A percentile compares a stretch with the other conserved stretches of the same genome.
These are phyloP conservation scores for Kingdonia uniflora DNA, from an alignment of 164 flowering plant genomes.

Conservation along the genomic window DNA sequence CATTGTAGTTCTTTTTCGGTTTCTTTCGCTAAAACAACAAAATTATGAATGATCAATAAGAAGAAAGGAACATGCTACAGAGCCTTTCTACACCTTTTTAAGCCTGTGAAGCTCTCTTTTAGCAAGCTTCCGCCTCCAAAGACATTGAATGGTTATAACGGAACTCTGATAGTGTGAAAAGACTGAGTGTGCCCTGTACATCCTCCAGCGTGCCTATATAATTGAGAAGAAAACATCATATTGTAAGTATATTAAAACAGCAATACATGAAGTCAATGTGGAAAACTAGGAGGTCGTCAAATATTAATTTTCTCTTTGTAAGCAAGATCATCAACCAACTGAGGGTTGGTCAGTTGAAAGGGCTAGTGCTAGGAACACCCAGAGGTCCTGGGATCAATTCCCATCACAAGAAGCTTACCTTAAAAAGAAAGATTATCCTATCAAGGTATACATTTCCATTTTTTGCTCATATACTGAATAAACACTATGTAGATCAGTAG, in stretches of 20 bases:
- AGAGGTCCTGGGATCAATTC: too few species aligned
- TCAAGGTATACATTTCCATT: too few species aligned
- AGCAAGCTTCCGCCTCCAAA: slow-evolving; percentile 82
- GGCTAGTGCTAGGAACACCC: too few species aligned
- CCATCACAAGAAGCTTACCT: too few species aligned
- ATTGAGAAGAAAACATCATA: not conserved
- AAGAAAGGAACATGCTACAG: not conserved
- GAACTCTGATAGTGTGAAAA: slow-evolving; percentile 37
- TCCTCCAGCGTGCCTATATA: slow-evolving; percentile 72
- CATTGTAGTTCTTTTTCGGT: not conserved
- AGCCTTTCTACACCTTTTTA: slow-evolving; percentile 36
- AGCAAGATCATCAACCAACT: not conserved
- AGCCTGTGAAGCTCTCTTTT: slow-evolving; percentile 70
- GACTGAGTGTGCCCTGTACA: slow-evolving; percentile 42
- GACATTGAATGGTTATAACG: slow-evolving; percentile 71
- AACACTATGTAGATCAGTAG: too few species aligned
- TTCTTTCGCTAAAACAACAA: not conserved
- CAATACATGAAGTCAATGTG: too few species aligned
- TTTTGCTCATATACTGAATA: too few species aligned
- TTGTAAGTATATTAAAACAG: not conserved
- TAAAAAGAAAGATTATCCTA: too few species aligned
- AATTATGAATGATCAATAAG: not conserved
- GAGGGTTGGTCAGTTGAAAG: too few species aligned
- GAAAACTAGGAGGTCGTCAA: too few species aligned
- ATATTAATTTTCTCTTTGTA: too few species aligned